Conservation (phyloP, 1,139 yeast genomes). For the Saccharomyces hybrid region DNA sequence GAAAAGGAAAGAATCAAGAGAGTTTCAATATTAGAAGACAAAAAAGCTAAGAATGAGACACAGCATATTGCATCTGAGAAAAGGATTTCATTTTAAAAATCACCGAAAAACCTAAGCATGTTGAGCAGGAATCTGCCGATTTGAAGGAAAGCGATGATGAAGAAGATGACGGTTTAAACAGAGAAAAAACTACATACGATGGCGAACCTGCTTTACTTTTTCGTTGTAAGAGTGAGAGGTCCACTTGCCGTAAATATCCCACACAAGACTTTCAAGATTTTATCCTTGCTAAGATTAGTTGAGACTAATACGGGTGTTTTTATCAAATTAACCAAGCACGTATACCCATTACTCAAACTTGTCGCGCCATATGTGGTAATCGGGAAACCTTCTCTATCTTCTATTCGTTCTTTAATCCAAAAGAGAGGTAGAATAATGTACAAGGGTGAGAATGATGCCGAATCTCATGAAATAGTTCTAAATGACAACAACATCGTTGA, state of each 20-base stretch:
- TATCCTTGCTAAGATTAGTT: conserved; percentile 50
- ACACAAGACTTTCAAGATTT: conserved; percentile 51
- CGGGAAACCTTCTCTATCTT: conserved; percentile 63
- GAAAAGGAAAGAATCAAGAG: conserved; percentile 62
- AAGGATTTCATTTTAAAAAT: conserved; percentile 28
- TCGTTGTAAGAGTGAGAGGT: conserved; percentile 55
- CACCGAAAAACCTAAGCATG: conserved; percentile 18
- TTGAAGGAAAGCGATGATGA: conserved; percentile 21
- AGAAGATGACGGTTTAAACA: conserved; percentile 32
- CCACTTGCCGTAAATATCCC: conserved; percentile 64
- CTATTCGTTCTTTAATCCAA: conserved; percentile 65
- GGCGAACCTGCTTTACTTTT: conserved; percentile 46
- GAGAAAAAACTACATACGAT: conserved; percentile 32
- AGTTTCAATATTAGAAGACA: conserved; percentile 44
- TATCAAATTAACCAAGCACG: conserved; percentile 49
- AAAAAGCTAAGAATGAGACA: conserved; percentile 21
- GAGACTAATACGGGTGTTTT: conserved; percentile 63
- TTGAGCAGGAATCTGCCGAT: conserved; percentile 10
- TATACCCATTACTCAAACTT: conserved; percentile 54
- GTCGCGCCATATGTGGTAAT: conserved; percentile 65
- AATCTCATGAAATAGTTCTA: conserved; percentile 40
- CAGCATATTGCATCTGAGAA: conserved; percentile 24
- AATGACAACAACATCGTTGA: conserved; percentile 71
- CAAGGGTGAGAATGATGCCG: conserved; percentile 32
- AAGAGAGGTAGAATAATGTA: conserved; percentile 59